phyloP scores from a whole-genome alignment of 2,329 filamentous ascomycete genomes.

The Arachnopeziza araneosa region DNA sequence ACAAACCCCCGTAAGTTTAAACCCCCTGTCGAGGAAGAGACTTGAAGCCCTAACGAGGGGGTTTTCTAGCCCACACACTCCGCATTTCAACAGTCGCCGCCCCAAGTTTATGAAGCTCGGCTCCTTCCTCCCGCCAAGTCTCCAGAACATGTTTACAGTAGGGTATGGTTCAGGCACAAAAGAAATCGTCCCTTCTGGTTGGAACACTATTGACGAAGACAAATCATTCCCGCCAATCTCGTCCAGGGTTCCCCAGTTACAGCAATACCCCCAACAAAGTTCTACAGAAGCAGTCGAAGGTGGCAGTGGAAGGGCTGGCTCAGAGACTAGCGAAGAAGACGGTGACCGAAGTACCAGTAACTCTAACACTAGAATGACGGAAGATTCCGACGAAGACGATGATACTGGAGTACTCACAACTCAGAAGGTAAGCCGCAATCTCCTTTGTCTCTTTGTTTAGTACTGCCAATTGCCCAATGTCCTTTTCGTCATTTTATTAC shows the following conservation, averaged over 20 bases:
- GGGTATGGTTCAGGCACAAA: constrained; percentile 54
- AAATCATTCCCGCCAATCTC: constrained; percentile 47
- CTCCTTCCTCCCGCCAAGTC: constrained; percentile 53
- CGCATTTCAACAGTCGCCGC: constrained; percentile 27
- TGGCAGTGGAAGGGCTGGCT: constrained; percentile 37
- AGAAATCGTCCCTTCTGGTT: constrained; percentile 64
- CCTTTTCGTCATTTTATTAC: neutral
- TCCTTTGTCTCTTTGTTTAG: neutral
- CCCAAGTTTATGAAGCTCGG: constrained; percentile 49
- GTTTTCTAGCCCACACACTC: neutral
- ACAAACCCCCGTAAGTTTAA: neutral
- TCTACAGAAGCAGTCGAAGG: constrained; percentile 18
- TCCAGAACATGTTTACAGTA: constrained; percentile 73
- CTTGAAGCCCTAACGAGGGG: neutral
- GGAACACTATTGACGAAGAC: constrained; percentile 54
- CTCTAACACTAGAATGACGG: constrained; percentile 52
- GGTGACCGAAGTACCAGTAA: constrained; percentile 1
- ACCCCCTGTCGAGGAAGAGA: neutral
- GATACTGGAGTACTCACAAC: neutral
- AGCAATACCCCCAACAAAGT: constrained; percentile 15
- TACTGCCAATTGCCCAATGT: neutral
- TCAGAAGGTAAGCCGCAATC: constrained; percentile 20
- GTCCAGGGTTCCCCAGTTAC: constrained; percentile 36
- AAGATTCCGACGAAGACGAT: constrained; percentile 48
- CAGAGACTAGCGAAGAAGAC: constrained; percentile 47